Base-by-base conservation (phyloP, 495 filamentous ascomycete species). In the Penicillium coffeae region DNA sequence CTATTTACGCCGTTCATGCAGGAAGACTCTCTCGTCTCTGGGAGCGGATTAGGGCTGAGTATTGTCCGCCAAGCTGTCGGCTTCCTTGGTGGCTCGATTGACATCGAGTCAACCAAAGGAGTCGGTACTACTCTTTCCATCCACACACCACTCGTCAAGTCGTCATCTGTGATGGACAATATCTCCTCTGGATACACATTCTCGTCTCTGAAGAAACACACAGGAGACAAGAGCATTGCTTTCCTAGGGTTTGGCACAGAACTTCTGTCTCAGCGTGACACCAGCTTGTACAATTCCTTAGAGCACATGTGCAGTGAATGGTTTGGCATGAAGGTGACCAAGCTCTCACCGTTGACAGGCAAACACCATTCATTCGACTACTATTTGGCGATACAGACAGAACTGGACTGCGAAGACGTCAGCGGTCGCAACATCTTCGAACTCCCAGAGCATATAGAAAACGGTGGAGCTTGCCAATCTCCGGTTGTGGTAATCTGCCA, bases 1-100 rank as follows among this genome's bases (percentile, higher is more conserved):
- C 56, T 88, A 0, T 90, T 84, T 61, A 81, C 73, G 3, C 82
- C 86, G 0, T 90, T 89, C 52, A 73, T 73, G 2, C 87, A 90
- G 48, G 86, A 89, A 54, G 74, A 88, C 47, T 61, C 72, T 1
- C 69, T 87, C 18, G 71, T 76, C 0, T 70, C 79, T 7, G 87
- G 87, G n/a, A 84, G 83, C 13, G 86, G 87, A 5, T 70, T 87
- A 3, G 85, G 85, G 0, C 70, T 89, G 41, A 82, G 59, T 38
- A 70, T 70, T n/a, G 64, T 65, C 22, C 60, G 48, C n/a, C 54
- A 65, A 38, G 55, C 62, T n/a, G 54, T 66, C 9, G 44, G 45
- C 13, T 62, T 48, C 1, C 55, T 69, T 3, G 46, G 52, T 14
- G 62, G 63, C 14, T 53, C 56, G 8, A 62, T 69, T 36, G 60